Evolutionary conservation across 1,139 yeast species (phyloP).

Genomic region (Hansenula anomala): DNA sequence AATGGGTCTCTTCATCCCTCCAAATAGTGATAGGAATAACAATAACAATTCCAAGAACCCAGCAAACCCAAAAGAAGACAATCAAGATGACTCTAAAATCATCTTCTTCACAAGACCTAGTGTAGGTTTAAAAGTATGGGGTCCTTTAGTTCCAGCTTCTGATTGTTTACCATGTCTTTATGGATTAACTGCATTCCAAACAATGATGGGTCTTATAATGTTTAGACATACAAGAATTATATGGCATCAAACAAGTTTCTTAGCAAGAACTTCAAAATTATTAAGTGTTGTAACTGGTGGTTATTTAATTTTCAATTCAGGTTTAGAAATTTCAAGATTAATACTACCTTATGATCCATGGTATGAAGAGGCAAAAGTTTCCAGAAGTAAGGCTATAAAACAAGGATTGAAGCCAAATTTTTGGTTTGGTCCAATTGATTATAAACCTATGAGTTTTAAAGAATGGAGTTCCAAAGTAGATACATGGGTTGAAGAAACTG

Average conservation of each 20-base stretch:
- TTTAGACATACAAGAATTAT: constrained; percentile 15
- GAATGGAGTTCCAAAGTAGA: constrained; percentile 42
- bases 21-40: constrained; percentile 6
- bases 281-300: constrained; percentile 15
- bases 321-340: constrained; percentile 47
- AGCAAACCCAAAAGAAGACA: too few relatives aligned
- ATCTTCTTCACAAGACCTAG: constrained; percentile 40
- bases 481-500: constrained; percentile 19
- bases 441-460: constrained; percentile 45
- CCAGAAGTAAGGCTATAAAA: constrained; percentile 39
- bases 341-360: constrained; percentile 57
- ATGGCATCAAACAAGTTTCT: constrained; percentile 11
- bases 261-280: constrained; percentile 11
- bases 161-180: constrained; percentile 49
- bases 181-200: constrained; percentile 43
- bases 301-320: constrained; percentile 26
- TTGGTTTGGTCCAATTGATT: constrained; percentile 60
- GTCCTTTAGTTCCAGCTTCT: constrained; percentile 61
- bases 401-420: constrained; percentile 40
- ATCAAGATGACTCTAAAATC: too few relatives aligned
- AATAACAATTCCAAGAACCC: too few relatives aligned
- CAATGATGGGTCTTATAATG: constrained; percentile 35
- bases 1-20: constrained; percentile 17
- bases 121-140: constrained; percentile 53
- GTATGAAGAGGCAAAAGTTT: constrained; percentile 52